Percentiles rank a stretch among this genome's conserved stretches.
These are phyloP conservation scores for Cladobotryum protrusum DNA, from an alignment of 2,329 filamentous ascomycete species.

Conservation along the genomic window DNA sequence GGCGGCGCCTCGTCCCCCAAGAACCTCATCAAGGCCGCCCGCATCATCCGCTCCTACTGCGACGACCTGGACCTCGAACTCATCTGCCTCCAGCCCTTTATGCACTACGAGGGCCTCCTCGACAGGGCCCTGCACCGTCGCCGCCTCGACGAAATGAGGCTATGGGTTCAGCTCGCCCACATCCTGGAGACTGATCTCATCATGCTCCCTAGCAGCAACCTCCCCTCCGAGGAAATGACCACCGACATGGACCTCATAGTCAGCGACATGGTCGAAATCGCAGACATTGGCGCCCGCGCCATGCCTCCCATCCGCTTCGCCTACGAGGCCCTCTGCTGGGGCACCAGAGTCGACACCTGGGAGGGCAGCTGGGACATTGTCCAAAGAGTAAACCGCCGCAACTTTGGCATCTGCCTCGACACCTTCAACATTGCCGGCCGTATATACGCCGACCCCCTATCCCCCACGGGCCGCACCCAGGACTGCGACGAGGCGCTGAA, in stretches of 20 bases:
- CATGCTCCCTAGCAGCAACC: constrained; percentile 66
- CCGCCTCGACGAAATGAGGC: constrained; percentile 55
- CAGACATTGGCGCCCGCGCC: constrained; percentile 58
- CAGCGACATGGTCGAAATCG: constrained; percentile 55
- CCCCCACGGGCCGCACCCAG: constrained; percentile 41
- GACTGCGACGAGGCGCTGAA: constrained; percentile 51
- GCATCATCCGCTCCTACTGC: constrained; percentile 52
- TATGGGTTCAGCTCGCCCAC: constrained; percentile 64
- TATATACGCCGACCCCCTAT: constrained; percentile 63
- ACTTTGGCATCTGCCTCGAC: constrained; percentile 73
- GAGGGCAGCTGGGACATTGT: constrained; percentile 66
- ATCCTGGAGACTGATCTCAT: constrained; percentile 65
- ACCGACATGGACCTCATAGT: constrained; percentile 50
- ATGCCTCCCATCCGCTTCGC: constrained; percentile 57
- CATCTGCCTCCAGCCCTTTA: constrained; percentile 69
- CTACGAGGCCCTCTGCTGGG: constrained; percentile 70
- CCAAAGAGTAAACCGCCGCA: constrained; percentile 55
- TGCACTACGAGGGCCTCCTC: constrained; percentile 68
- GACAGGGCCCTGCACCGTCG: constrained; percentile 53
- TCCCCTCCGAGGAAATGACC: constrained; percentile 41
- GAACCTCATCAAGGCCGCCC: constrained; percentile 52
- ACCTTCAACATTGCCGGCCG: constrained; percentile 71
- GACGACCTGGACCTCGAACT: constrained; percentile 45
- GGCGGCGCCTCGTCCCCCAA: constrained; percentile 28
- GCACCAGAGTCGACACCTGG: constrained; percentile 65